Conservation (phyloP, 2,329 filamentous ascomycete genomes). For the Fragosphaeria purpurea region DNA sequence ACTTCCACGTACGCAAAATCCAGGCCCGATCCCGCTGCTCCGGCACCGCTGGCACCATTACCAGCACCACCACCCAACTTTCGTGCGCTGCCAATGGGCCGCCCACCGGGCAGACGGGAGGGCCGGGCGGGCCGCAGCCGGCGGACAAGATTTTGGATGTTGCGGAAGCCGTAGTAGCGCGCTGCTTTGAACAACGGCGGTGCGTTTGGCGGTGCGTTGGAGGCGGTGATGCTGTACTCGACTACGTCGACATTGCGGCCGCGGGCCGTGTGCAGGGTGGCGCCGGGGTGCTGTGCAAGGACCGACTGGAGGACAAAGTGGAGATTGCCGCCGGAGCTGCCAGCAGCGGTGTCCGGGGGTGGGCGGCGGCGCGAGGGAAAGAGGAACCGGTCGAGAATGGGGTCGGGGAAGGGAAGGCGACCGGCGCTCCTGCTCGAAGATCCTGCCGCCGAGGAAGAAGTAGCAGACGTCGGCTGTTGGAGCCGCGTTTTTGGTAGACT, state of each 20-base stretch:
- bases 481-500: conserved; percentile 49
- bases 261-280: conserved; percentile 57
- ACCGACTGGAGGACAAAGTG: conserved; percentile 73
- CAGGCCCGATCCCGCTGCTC: conserved; percentile 34
- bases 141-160: conserved; percentile 96
- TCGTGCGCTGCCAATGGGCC: conserved; percentile 45
- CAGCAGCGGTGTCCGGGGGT: conserved; percentile 46
- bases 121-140: conserved; percentile 70
- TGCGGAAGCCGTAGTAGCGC: conserved; percentile 93
- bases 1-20: conserved; percentile 95
- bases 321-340: conserved; percentile 82
- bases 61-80: conserved; percentile 17
- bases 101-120: conserved; percentile 72
- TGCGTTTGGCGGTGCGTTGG: conserved; percentile 27
- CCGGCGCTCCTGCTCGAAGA: no score
- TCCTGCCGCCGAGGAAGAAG: no score
- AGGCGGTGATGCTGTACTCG: conserved; percentile 60
- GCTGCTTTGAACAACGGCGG: conserved; percentile 66
- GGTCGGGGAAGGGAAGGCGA: conserved; percentile 56
- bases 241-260: conserved; percentile 87
- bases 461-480: conserved; percentile 16
- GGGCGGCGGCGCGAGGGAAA: conserved; percentile 45
- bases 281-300: conserved; percentile 60
- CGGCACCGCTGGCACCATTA: conserved; percentile 2
- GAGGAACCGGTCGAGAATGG: conserved; percentile 59